Conservation (phyloP, 1,139 yeast genomes). For the Meyerozyma carpophila region DNA sequence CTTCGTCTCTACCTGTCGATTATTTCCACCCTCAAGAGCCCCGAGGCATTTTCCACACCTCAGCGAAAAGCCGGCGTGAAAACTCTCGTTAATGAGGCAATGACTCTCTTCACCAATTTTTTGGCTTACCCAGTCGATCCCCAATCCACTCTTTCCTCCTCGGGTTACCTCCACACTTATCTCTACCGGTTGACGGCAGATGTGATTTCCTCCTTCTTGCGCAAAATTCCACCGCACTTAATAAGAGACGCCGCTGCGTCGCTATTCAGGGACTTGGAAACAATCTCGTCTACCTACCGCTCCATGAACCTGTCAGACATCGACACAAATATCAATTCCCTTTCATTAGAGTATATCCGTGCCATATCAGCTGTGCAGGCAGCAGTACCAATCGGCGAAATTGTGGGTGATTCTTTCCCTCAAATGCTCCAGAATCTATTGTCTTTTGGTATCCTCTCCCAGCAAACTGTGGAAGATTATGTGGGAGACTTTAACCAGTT, state of each 20-base stretch:
- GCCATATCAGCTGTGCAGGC: slow-evolving; percentile 25
- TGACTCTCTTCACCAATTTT: slow-evolving; percentile 13
- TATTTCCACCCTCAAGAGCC: slow-evolving; percentile 47
- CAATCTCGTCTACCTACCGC: neutral
- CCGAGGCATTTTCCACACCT: slow-evolving; percentile 39
- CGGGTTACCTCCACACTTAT: neutral
- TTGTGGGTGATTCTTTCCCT: slow-evolving; percentile 6
- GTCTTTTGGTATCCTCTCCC: slow-evolving; percentile 21
- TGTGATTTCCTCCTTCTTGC: neutral
- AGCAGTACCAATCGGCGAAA: slow-evolving; percentile 14
- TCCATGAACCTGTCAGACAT: neutral
- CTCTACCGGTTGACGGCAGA: neutral
- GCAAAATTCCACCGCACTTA: neutral
- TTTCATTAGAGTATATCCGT: slow-evolving; percentile 16
- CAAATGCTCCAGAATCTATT: slow-evolving; percentile 19
- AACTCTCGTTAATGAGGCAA: slow-evolving; percentile 20
- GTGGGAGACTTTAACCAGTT: slow-evolving; percentile 58
- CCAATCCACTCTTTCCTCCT: neutral
- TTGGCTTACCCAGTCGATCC: slow-evolving; percentile 3
- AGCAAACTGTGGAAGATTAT: slow-evolving; percentile 26
- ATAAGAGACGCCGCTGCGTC: neutral
- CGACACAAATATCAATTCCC: neutral
- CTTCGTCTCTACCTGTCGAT: slow-evolving; percentile 50
- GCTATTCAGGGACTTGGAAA: neutral
- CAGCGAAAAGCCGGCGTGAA: slow-evolving; percentile 27